Percentiles rank a stretch among this genome's conserved stretches.
Conservation (phyloP, 1,139 yeast genomes). For the Sugiyamaella neomexicana region DNA sequence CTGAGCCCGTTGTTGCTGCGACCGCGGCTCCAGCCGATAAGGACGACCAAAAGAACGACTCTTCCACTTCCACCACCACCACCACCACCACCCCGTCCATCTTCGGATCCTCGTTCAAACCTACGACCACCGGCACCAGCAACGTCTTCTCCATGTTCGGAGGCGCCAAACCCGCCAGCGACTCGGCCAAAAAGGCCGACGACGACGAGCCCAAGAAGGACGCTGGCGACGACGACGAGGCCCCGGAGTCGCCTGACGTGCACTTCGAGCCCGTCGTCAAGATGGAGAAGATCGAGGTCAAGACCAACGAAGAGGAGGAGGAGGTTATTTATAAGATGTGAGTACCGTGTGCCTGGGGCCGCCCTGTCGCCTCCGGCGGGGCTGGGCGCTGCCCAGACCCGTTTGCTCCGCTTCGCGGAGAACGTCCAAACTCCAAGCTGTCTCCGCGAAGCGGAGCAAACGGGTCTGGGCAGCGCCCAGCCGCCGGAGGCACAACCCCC, state of each 20-base stretch:
- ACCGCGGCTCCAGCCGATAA: slow-evolving; percentile 13
- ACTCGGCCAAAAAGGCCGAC: slow-evolving; percentile 48
- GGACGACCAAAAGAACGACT: slow-evolving; percentile 22
- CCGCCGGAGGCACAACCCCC: slow-evolving; percentile 7
- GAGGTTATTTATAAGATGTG: slow-evolving; percentile 71
- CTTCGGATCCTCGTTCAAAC: slow-evolving; percentile 30
- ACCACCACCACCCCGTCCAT: slow-evolving; percentile 20
- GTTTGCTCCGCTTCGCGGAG: neutral
- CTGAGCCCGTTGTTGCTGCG: slow-evolving; percentile 24
- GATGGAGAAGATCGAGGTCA: slow-evolving; percentile 92
- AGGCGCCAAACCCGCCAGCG: slow-evolving; percentile 57
- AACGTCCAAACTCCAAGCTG: neutral
- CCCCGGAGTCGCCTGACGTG: slow-evolving; percentile 88
- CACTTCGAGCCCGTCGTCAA: slow-evolving; percentile 96
- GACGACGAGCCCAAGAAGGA: slow-evolving; percentile 40
- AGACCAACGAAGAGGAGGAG: slow-evolving; percentile 96
- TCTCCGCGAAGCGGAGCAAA: neutral
- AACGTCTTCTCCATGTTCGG: slow-evolving; percentile 86
- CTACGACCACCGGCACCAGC: slow-evolving; percentile 60
- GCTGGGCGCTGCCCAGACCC: slow-evolving; percentile 1
- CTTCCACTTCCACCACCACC: neutral
- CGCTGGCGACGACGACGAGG: slow-evolving; percentile 54
- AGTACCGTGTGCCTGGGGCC: no score
- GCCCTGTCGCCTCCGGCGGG: neutral
- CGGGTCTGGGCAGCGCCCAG: neutral